Conservation (phyloP, 768 basidiomycete genomes). For the Mycena crocata region DNA sequence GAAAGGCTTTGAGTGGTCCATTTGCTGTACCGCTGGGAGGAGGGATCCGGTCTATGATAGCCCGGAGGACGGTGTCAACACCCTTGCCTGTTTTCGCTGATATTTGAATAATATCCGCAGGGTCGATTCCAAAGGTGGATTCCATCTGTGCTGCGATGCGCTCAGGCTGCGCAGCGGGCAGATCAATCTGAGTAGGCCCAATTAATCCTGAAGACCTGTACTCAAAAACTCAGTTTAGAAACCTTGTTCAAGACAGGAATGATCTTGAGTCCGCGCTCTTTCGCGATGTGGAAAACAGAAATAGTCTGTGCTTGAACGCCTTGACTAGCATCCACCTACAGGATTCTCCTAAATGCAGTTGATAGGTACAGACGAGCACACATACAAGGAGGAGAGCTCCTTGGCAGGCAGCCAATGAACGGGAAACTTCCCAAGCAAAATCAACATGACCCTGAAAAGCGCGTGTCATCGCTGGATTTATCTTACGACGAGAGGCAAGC, state of each 20-base stretch:
- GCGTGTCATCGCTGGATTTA: constrained; percentile 1
- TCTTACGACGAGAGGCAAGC: constrained; percentile 32
- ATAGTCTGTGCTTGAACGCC: constrained; percentile 98
- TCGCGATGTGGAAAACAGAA: constrained; percentile 91
- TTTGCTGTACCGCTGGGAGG: constrained; percentile 70
- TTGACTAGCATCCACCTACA: constrained; percentile 95
- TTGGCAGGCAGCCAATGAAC: constrained; percentile 93
- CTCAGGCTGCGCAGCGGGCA: constrained; percentile 89
- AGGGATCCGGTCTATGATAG: constrained; percentile 87
- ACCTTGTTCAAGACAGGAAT: constrained; percentile 97
- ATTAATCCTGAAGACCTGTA: not conserved
- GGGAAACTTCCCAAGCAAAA: constrained; percentile 96
- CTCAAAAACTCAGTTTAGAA: constrained; percentile 16
- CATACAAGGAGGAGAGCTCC: constrained; percentile 79
- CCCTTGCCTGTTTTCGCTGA: constrained; percentile 95
- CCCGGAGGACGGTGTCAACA: constrained; percentile 79
- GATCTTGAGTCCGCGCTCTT: constrained; percentile 82
- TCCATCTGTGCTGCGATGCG: constrained; percentile 85
- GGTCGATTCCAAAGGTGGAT: constrained; percentile 84
- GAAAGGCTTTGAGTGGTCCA: constrained; percentile 80
- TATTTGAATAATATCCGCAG: constrained; percentile 78
- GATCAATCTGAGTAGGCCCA: constrained; percentile 80
- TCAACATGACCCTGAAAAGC: constrained; percentile 90
- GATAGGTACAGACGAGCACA: constrained; percentile 1
- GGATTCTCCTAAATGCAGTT: constrained; percentile 15